Base-by-base conservation (phyloP, 768 basidiomycete genomes). In the Termitomyces eurrhizus region DNA sequence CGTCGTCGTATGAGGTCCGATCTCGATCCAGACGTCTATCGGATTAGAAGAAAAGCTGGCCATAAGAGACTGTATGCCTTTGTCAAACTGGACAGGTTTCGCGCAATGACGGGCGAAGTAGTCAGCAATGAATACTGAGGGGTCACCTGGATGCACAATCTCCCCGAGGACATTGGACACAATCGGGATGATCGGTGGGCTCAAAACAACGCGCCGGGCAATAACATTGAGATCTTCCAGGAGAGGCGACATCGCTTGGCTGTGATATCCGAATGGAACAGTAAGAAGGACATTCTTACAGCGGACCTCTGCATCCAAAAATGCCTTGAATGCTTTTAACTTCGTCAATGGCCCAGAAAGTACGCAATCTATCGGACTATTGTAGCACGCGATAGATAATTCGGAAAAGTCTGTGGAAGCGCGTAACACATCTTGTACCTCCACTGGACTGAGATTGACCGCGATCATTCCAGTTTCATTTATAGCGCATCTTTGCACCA, bases 221-320 rank as follows among this genome's bases (percentile, higher is more conserved):
- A 84, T 62, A 0, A 63, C 63, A 39, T 69, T 72, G 35, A 90
- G 77, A 50, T 81, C 80, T n/a, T 77, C 72, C 14, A 84, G 62
- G 12, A 89, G 65, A 0, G 86, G 81, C 7, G 70, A 68, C 88
- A 91, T 88, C 2, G 84, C 82, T n/a, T 73, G 59, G 48, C 84
- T 87, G 71, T 92, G 90, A 66, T 83, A 88, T 2, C 82, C 89
- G 61, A 83, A 87, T 1, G 83, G 83, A 9, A 87, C 82, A 6
- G 75, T 63, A 2, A 91, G 75, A 46, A 79, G 65, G 16, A 75
- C 68, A 44, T 69, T 77, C 65, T 78, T 81, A 68, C 75, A 79
- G 9, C 65, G 60, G 0, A 72, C 65, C 32, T 70, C 57, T 9
- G 55, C 46, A 60, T 81, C 75, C 35, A 87, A 69, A 60, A 77